Percentiles rank a stretch among this genome's conserved stretches.
These are phyloP conservation scores for Coriaria nepalensis DNA, from an alignment of 306 rosid species.

Conservation along the genomic window DNA sequence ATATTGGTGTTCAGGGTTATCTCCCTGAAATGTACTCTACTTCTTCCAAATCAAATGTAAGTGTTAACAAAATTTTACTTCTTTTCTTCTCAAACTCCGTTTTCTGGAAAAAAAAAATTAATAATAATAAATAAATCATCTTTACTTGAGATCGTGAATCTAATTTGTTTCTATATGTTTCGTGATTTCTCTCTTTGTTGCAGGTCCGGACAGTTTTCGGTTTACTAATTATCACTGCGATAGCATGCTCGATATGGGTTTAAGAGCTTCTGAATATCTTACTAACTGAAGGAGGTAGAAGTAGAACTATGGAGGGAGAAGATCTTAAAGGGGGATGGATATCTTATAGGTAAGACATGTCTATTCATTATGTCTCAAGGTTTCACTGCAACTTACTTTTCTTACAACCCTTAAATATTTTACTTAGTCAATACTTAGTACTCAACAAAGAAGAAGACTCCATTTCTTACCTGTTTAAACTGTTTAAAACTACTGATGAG, in stretches of 20 bases:
- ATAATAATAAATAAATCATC: too few relatives aligned
- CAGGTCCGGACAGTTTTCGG: conserved; percentile 38
- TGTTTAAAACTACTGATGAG: too few relatives aligned
- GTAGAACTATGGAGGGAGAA: conserved; percentile 2
- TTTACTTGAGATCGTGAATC: too few relatives aligned
- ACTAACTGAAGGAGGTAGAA: conserved; percentile 11
- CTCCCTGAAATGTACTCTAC: conserved; percentile 34
- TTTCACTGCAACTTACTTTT: neutral
- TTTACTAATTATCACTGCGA: conserved; percentile 16
- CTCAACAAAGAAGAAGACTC: too few relatives aligned
- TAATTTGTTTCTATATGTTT: neutral
- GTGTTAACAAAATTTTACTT: conserved; percentile 1
- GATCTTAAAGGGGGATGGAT: conserved; percentile 6
- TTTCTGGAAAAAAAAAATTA: neutral
- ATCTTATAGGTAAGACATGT: conserved; percentile 17
- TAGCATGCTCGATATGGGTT: conserved; percentile 16
- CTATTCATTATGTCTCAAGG: neutral
- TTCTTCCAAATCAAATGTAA: conserved; percentile 32
- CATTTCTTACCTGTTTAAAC: too few relatives aligned
- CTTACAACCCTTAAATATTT: too few relatives aligned
- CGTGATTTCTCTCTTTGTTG: conserved; percentile 10
- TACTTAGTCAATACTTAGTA: too few relatives aligned
- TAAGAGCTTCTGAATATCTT: conserved; percentile 15
- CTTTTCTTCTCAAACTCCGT: neutral
- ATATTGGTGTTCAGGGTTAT: conserved; percentile 48